Conservation (phyloP, 2,329 filamentous ascomycete species). For the Penicillium sp. region DNA sequence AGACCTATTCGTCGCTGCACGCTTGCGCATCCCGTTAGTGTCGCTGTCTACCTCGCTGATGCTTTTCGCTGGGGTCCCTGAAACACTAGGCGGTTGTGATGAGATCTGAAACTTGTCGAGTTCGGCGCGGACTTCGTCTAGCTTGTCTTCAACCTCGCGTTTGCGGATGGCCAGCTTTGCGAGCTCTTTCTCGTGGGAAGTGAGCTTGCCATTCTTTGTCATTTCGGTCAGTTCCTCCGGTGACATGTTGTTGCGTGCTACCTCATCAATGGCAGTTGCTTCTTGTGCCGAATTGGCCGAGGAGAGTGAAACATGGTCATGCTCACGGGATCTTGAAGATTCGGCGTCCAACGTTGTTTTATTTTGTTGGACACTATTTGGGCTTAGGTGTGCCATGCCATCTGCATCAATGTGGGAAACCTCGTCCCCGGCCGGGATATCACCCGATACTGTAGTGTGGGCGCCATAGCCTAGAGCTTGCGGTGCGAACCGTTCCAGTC, state of each 20-base stretch:
- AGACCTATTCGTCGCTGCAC: conserved; percentile 20
- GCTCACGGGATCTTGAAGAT: conserved; percentile 8
- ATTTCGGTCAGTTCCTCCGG: conserved; percentile 28
- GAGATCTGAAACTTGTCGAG: conserved; percentile 31
- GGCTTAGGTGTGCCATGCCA: not conserved
- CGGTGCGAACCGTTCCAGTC: conserved; percentile 54
- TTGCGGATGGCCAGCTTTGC: conserved; percentile 45
- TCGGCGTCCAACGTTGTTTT: not conserved
- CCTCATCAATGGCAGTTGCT: conserved; percentile 21
- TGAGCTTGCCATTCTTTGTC: conserved; percentile 34
- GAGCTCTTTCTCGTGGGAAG: conserved; percentile 45
- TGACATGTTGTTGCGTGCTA: conserved; percentile 22
- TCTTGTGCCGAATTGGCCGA: conserved; percentile 23
- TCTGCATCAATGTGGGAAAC: not conserved
- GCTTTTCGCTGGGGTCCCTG: conserved; percentile 9
- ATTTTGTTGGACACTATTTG: not conserved
- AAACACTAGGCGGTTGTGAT: conserved; percentile 4
- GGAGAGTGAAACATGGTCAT: conserved; percentile 18
- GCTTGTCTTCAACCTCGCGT: conserved; percentile 39
- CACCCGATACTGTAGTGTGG: conserved; percentile 13
- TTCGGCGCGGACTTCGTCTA: conserved; percentile 39
- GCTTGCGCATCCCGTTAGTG: conserved; percentile 19
- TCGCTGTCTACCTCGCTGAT: conserved; percentile 23
- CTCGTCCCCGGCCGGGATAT: conserved; percentile 3
- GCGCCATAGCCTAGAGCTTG: conserved; percentile 54